Evolutionary conservation across 345 rosid genomes (phyloP).

Genomic region (Reutealis trisperma): DNA sequence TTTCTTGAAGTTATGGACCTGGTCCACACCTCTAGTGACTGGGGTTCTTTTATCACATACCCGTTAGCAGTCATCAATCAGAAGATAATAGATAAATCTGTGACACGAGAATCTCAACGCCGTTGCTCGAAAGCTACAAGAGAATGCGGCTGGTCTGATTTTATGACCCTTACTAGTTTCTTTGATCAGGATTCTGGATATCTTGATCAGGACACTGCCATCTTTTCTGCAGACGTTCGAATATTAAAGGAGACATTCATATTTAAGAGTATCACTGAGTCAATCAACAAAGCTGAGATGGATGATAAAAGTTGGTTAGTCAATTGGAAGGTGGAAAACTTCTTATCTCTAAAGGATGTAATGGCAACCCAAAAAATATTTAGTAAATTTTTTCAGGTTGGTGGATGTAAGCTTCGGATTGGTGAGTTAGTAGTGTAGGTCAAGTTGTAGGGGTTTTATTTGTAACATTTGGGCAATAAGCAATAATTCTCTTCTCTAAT

Average conservation of each 20-base stretch:
- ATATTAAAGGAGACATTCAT: constrained; percentile 21
- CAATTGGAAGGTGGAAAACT: constrained; percentile 25
- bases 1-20: constrained; percentile 20
- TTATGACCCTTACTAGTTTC: constrained; percentile 18
- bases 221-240: constrained; percentile 19
- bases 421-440: constrained; percentile 5
- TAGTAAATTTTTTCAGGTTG: constrained; percentile 19
- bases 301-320: neutral
- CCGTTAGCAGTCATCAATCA: constrained; percentile 19
- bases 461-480: neutral
- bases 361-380: constrained; percentile 7
- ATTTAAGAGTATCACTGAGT: neutral
- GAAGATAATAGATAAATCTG: constrained; percentile 9
- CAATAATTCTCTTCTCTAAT: neutral
- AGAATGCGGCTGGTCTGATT: constrained; percentile 24
- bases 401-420: constrained; percentile 26
- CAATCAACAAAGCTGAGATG: neutral
- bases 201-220: constrained; percentile 18
- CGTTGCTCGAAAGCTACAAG: constrained; percentile 22
- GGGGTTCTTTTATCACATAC: constrained; percentile 11
- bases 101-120: constrained; percentile 12
- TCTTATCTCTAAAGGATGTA: constrained; percentile 13
- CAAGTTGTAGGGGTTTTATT: neutral
- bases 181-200: constrained; percentile 26
- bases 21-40: constrained; percentile 3